Percentiles rank a stretch among this genome's conserved stretches.
phyloP scores from a whole-genome alignment of 352 stramenopile genomes.

The Thraustochytrium aureum region DNA sequence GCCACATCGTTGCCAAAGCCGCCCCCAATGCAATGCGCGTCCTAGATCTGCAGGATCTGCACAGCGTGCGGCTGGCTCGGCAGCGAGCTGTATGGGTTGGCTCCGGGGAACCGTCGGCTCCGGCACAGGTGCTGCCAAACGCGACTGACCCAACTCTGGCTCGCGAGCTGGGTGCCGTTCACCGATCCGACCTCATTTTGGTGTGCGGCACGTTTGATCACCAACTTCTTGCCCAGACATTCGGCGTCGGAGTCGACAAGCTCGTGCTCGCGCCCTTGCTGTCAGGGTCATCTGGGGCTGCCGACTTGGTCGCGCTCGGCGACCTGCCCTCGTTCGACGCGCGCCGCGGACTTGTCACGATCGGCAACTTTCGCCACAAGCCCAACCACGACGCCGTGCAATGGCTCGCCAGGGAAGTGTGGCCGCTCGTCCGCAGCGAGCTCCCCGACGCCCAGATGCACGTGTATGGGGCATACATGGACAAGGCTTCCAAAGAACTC shows the following conservation, averaged over 20 bases:
- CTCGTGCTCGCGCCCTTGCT: constrained; percentile 20
- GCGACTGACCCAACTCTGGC: constrained; percentile 59
- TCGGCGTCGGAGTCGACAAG: not conserved
- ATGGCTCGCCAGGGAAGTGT: constrained; percentile 69
- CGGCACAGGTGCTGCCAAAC: constrained; percentile 61
- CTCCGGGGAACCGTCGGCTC: constrained; percentile 44
- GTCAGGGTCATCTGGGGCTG: too few relatives aligned
- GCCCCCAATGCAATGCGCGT: constrained; percentile 74
- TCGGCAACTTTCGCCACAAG: constrained; percentile 85
- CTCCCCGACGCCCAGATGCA: constrained; percentile 66
- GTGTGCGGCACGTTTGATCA: not conserved
- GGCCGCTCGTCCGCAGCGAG: constrained; percentile 67
- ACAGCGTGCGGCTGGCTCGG: constrained; percentile 78
- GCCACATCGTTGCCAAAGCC: constrained; percentile 60
- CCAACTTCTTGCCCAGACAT: not conserved
- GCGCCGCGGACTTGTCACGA: constrained; percentile 66
- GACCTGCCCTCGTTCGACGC: constrained; percentile 56
- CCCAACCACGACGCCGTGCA: constrained; percentile 85
- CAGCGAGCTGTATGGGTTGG: constrained; percentile 70
- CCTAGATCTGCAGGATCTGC: constrained; percentile 88
- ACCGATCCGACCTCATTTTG: constrained; percentile 15
- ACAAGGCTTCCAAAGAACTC: constrained; percentile 49
- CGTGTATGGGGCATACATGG: constrained; percentile 71
- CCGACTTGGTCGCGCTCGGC: too few relatives aligned
- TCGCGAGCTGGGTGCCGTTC: constrained; percentile 56